Base-by-base conservation (phyloP, 148 eudicot species). In the Tetragonia tetragonoides region DNA sequence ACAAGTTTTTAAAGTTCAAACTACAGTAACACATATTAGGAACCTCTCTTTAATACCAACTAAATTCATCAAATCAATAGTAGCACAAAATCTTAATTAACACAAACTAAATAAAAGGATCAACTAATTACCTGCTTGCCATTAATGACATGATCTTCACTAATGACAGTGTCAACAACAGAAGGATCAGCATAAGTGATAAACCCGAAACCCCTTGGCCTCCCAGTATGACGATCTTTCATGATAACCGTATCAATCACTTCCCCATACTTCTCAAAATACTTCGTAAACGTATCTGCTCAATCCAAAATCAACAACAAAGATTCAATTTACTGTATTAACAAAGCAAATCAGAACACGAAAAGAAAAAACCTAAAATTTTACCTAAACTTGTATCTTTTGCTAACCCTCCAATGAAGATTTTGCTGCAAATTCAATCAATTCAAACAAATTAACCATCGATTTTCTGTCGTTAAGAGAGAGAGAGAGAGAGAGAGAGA, bases 221-320 rank as follows among this genome's bases (percentile, higher is more conserved):
- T 28, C 0, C 34, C 40, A 91, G 85, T 64, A 89, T 66, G 34
- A 78, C 90, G 97, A 2, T 84, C 86, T 53, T 92, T 90, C 67
- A 81, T 84, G 7, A 91, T 88, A 60, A 91, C 88, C 38, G 77
- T 86, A 21, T 91, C 95, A 18, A 86, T 79, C 14, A 92, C 84
- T 81, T 90, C 97, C 44, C 97, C 97, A 74, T 89, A 92, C 83
- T 87, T 90, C 23, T 83, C 89, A 73, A 90, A 92, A 66, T 92
- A 86, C 85, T 85, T 89, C 18, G 83, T 83, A 81, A 92, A 90
- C 62, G 82, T 80, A 77, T 89, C 81, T 79, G 51, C 65, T 68
- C 38, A 46, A 56, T 49, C 68, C 57, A 70, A 47, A 71, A 78
- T 12, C 54, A 71, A 41, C 10, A 62, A 21, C 3, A 7, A 3